Evolutionary conservation across 2,329 filamentous ascomycete genomes (phyloP), one percentile per base, ranked within the genome.

Genomic region (Sporothrix variecibatus): DNA sequence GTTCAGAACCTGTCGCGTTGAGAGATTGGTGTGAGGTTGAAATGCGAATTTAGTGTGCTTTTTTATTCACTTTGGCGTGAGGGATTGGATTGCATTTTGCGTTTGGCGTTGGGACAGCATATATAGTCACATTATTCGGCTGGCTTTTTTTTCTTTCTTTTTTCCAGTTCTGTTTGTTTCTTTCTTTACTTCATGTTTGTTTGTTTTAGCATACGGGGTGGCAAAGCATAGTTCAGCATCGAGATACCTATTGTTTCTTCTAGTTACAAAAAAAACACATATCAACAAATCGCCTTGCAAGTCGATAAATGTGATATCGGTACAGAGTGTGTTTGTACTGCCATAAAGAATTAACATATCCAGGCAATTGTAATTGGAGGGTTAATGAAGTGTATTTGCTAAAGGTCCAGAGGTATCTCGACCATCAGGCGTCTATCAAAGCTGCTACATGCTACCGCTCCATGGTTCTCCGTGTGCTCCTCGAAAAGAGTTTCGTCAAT

Each of bases 1-100:
- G 81, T 81, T 12, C 69, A 74, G 72, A 72, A 58, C 1, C 53
- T 78, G 43, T 68, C 56, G 12, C 49, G 71, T 51, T 74, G 20
- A 69, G 11, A 3, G 60, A 46, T 5, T 5, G 7, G 7, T 12
- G 17, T 20, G 40, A 8, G 43, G 15, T 17, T 15, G 6, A 12
- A 43, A n/a, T 1, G 17, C 1, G 56, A 23, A 28, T 2, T 15
- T 17, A 17, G 12, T n/a, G 5, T 46, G 23, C 46, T 65, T n/a
- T n/a, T 23, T 26, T 38, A 28, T 72, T 40, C 31, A 70, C 20
- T 28, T 31, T 40, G 11, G 46, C 11, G 15, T 8, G 2, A 11
- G 20, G 71, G 23, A 56, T 23, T 23, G 67, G 64, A 17, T 46
- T 60, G 40, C 62, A 34, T 49, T 58, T 23, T 49, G 11, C 46